Conservation (phyloP, 331 rosid species). For the Stylosanthes scabra region DNA sequence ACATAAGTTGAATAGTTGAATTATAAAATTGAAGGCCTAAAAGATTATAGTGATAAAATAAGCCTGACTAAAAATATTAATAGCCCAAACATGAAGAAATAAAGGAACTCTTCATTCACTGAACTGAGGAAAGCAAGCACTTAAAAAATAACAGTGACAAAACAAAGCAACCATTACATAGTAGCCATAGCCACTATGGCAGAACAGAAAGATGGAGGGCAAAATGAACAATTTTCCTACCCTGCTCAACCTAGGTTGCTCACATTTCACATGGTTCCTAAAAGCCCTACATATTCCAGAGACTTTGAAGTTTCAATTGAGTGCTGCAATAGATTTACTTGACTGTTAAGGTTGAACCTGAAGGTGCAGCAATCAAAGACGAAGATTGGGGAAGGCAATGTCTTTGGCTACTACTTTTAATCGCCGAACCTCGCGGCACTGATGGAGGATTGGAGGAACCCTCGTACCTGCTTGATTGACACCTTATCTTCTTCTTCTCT, state of each 20-base stretch:
- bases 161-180: constrained; percentile 36
- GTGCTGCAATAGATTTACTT: constrained; percentile 55
- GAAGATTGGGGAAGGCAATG: constrained; percentile 59
- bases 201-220: constrained; percentile 36
- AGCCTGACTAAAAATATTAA: background rate
- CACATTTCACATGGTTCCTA: constrained; percentile 9
- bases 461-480: constrained; percentile 65
- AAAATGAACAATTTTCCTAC: constrained; percentile 37
- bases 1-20: too few species aligned
- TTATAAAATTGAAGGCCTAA: background rate
- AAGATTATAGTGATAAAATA: background rate
- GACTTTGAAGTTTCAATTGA: constrained; percentile 1
- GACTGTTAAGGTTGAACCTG: constrained; percentile 61
- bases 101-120: constrained; percentile 20
- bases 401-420: constrained; percentile 57
- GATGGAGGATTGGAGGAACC: constrained; percentile 42
- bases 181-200: constrained; percentile 28
- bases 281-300: constrained; percentile 33
- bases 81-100: too few species aligned
- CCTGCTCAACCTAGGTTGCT: constrained; percentile 44
- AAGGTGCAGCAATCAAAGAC: constrained; percentile 64
- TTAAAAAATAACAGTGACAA: constrained; percentile 20
- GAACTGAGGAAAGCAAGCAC: constrained; percentile 25
- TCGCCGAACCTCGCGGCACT: constrained; percentile 36
- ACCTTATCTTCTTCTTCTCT: constrained; percentile 73